Conservation (phyloP, 148 eudicot species). For the Spergularia bocconei region DNA sequence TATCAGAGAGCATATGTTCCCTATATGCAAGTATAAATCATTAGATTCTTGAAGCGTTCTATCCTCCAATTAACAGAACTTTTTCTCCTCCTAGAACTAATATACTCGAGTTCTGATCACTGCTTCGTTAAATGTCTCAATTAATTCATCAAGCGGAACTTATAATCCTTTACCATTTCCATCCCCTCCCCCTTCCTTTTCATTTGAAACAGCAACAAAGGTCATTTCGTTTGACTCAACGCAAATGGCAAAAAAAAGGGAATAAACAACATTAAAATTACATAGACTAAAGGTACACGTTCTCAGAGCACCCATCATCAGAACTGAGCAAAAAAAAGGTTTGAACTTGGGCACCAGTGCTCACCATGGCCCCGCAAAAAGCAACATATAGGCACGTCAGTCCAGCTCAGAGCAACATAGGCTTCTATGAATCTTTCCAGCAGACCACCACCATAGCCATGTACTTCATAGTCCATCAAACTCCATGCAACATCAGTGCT, state of each 20-base stretch:
- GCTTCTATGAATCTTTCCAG: conserved; percentile 9
- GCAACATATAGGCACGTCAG: conserved; percentile 25
- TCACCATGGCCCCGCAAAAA: conserved; percentile 28
- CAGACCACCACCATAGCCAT: conserved; percentile 19
- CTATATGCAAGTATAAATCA: neutral
- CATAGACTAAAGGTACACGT: conserved; percentile 19
- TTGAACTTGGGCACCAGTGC: conserved; percentile 22
- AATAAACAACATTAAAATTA: conserved; percentile 9
- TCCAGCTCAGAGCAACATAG: conserved; percentile 24
- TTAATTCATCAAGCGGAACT: neutral
- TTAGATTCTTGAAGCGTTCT: neutral
- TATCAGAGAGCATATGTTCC: neutral
- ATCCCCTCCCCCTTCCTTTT: neutral
- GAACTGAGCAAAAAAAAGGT: conserved; percentile 24
- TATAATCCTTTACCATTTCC: neutral
- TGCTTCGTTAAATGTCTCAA: neutral
- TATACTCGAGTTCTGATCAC: neutral
- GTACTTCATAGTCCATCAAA: neutral
- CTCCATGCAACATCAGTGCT: conserved; percentile 21
- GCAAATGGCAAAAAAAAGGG: conserved; percentile 2
- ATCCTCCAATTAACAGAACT: neutral
- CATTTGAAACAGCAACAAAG: neutral
- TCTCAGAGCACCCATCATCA: conserved; percentile 31
- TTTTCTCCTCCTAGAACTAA: neutral
- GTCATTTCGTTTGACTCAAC: conserved; percentile 6